Evolutionary conservation across 176 grass and related monocot species (phyloP), one percentile per base, ranked within the genome.

Genomic region (Echinochloa phyllopogon): DNA sequence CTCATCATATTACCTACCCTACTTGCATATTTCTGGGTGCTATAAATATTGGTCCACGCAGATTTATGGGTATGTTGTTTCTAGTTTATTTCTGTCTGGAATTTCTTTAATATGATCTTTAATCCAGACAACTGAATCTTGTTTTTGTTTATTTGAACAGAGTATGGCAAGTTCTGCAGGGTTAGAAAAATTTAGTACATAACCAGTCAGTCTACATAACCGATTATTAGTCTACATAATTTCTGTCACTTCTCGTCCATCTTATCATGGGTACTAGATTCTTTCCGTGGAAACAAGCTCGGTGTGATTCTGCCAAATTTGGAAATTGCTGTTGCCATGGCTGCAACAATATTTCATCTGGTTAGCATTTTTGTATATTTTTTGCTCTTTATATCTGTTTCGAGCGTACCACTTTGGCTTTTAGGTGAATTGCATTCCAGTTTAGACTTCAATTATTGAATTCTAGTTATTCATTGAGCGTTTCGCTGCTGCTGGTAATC

Each of bases 91-190:
- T 65, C 39, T 65, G 10, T 65, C 44, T 18, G 21, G 15, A 58
- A 68, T 27, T 48, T 87, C 10, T 8, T 11, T 12, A 6, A 21
- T 43, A 72, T 72, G 2, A 10, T 38, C 65, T 40, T 38, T 39
- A 62, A 62, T 77, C 43, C 21, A 55, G 6, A 33, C 37, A n/a
- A 42, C 3, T 49, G 42, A 41, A 23, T 76, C 6, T 45, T 52
- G 7, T 41, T 75, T 75, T 75, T 43, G 1, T 65, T 80, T 86
- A 50, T 86, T 79, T 25, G 33, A 67, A 75, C 70, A 87, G 75
- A 24, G 78, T 68, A 75, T 52, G 45, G 24, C 24, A 82, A 48
- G 52, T 41, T 77, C 43, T 42, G 21, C 15, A 77, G 29, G 49
- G 14, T 10, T 57, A 62, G 5, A 37, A 65, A 83, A 80, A 15